A percentile compares a stretch with the other conserved stretches of the same genome.
These are phyloP conservation scores for Mycena sp. DNA, from an alignment of 1,284 basidiomycete species.

Conservation along the genomic window DNA sequence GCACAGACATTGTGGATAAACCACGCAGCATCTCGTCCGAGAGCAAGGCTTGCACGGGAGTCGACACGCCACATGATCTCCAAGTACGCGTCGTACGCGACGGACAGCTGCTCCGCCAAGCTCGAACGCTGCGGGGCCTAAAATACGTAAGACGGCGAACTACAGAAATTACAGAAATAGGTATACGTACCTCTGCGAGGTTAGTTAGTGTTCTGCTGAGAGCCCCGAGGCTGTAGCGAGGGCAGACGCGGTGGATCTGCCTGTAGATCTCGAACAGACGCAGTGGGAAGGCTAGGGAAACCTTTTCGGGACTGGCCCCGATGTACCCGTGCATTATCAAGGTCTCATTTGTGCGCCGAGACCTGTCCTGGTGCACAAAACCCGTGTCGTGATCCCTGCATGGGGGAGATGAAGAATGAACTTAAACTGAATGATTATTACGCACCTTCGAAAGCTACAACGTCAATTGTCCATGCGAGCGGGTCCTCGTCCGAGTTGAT, in stretches of 20 bases:
- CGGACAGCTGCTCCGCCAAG: not conserved
- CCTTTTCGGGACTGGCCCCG: constrained; percentile 13
- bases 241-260: constrained; percentile 25
- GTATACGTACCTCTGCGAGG: not conserved
- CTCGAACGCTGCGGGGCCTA: not conserved
- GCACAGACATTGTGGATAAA: constrained; percentile 25
- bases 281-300: constrained; percentile 17
- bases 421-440: not conserved
- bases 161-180: too few relatives aligned
- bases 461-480: not conserved
- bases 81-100: constrained; percentile 21
- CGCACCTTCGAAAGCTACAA: not conserved
- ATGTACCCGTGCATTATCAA: constrained; percentile 23
- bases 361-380: not conserved
- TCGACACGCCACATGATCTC: not conserved
- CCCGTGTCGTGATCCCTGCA: too few relatives aligned
- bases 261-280: constrained; percentile 18
- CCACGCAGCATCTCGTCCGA: constrained; percentile 20
- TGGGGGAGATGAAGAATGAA: too few relatives aligned
- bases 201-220: constrained; percentile 1
- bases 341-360: constrained; percentile 6
- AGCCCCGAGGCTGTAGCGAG: constrained; percentile 17
- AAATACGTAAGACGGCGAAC: too few relatives aligned
- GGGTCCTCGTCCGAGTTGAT: not conserved
- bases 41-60: not conserved